Percentiles rank a stretch among this genome's conserved stretches.
phyloP scores from a whole-genome alignment of 352 stramenopile species.

The Globisporangium lucens region DNA sequence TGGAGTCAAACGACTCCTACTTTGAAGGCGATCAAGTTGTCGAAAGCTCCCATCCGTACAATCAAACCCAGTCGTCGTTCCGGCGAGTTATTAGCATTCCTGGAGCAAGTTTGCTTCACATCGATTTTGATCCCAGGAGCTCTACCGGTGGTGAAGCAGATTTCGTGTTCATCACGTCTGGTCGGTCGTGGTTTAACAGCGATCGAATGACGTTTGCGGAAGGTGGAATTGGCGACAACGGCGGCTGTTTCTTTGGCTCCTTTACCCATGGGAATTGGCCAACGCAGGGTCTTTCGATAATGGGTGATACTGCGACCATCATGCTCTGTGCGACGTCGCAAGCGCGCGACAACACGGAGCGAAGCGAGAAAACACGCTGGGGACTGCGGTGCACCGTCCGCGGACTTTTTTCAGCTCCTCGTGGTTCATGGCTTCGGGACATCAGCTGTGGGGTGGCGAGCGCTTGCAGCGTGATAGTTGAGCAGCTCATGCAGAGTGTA shows the following conservation, averaged over 20 bases:
- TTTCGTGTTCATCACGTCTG: conserved; percentile 63
- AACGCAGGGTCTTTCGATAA: conserved; percentile 44
- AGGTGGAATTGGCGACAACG: conserved; percentile 55
- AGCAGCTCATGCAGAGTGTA: conserved; percentile 37
- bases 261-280: conserved; percentile 56
- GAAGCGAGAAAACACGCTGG: conserved; percentile 47
- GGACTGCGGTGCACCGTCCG: conserved; percentile 59
- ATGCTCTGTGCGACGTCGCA: conserved; percentile 70
- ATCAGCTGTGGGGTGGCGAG: conserved; percentile 31
- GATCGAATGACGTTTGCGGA: conserved; percentile 58
- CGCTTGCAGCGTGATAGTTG: conserved; percentile 31
- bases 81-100: conserved; percentile 55
- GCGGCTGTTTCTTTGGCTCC: conserved; percentile 64
- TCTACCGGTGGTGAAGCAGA: conserved; percentile 57
- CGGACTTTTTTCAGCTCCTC: conserved; percentile 26
- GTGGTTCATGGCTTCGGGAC: conserved; percentile 29
- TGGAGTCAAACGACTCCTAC: conserved; percentile 20
- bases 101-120: conserved; percentile 50
- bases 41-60: conserved; percentile 71
- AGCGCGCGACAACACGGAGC: conserved; percentile 26
- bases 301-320: conserved; percentile 61
- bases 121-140: conserved; percentile 66
- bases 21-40: conserved; percentile 46
- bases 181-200: conserved; percentile 54
- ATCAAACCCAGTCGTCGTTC: conserved; percentile 49